Evolutionary conservation across 306 rosid genomes (phyloP).

Genomic region (Vicia villosa): DNA sequence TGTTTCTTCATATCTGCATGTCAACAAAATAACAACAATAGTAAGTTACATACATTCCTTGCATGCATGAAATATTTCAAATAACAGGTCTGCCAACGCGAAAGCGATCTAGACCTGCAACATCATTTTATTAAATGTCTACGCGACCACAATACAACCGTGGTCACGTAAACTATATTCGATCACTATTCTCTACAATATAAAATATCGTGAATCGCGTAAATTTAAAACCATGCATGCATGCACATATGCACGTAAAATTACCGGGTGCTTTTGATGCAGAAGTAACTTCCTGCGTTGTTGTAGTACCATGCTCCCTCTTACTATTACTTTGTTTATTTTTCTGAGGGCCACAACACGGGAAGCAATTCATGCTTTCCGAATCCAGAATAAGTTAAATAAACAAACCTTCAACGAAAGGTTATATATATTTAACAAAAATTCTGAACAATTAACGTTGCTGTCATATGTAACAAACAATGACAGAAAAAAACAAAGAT

Average conservation of each 20-base stretch:
- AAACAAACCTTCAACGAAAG: neutral
- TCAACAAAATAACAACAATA: neutral
- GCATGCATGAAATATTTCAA: neutral
- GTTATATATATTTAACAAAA: neutral
- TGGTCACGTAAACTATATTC: neutral
- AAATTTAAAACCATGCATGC: neutral
- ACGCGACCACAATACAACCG: neutral
- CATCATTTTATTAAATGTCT: neutral
- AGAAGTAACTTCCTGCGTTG: neutral
- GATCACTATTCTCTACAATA: neutral
- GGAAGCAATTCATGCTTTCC: constrained; percentile 77
- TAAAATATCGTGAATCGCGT: neutral
- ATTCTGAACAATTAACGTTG: neutral
- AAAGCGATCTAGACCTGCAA: neutral
- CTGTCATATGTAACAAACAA: constrained; percentile 5
- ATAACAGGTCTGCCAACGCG: neutral
- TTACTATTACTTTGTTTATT: constrained; percentile 40
- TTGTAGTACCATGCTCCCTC: constrained; percentile 37
- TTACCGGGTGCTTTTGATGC: constrained; percentile 49
- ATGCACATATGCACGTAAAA: neutral
- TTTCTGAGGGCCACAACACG: constrained; percentile 66
- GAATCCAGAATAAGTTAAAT: neutral
- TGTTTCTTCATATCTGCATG: constrained; percentile 45
- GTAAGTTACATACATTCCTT: too few relatives aligned
- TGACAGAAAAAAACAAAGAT: neutral